Evolutionary conservation across 1,139 yeast species (phyloP), one percentile per base, ranked within the genome.

Genomic region (Debaryomyces sp.): DNA sequence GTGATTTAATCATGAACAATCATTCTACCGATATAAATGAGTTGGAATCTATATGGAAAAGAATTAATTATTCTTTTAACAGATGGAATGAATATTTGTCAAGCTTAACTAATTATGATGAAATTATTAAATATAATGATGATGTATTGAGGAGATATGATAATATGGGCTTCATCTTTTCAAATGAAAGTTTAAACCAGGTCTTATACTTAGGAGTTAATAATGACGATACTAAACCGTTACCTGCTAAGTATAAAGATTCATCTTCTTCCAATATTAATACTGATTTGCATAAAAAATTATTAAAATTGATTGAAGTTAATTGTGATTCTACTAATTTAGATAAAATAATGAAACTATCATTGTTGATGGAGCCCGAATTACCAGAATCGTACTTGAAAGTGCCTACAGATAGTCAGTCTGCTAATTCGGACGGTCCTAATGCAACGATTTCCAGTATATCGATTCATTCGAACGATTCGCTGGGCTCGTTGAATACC

Each of bases 21-120:
- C 66, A 62, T 50, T 67, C 68, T 35, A 63, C 77, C 27, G 74
- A 79, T 33, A 68, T 85, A 44, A 78, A 78, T 54, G 87, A 84
- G 47, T 78, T 88, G 56, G 89, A 84, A 49, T 77, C 82, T 40
- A 80, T 85, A 48, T 82, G 89, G 61, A 86, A 81, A 58, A 79
- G 89, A 46, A 82, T 90, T 6, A 79, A 82, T 50, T 84, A 86
- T 51, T 88, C 95, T 0, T 86, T 90, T 61, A 82, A 78, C 52
- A 82, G 96, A 59, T 91, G 97, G 97, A 83, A 85, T 54, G 86
- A 80, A 36, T 89, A 85, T 61, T 66, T 84, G 55, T 53, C 61
- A 23, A 78, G 78, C 47, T 62, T 77, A 34, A 74, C 60, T 27
- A 71, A 76, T 49, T 66, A 69, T 45, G 59, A 62, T 21, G 77